Base-by-base conservation (phyloP, 805 yeast species). In the Candida multigemmis region DNA sequence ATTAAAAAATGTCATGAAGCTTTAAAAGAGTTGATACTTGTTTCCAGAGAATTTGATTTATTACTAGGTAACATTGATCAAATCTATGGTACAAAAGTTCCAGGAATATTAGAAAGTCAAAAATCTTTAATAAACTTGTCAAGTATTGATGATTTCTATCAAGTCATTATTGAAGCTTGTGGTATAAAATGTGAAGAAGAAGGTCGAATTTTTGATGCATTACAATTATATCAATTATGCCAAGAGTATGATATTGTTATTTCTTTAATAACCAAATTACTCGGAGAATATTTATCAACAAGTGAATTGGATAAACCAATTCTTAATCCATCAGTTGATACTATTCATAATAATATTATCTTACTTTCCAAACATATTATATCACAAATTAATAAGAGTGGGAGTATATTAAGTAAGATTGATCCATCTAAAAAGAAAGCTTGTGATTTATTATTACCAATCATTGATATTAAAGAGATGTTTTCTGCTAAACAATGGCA, bases 101-200 rank as follows among this genome's bases (percentile, higher is more conserved):
- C 94, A 2, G 97, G 97, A 21, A 70, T 80, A 23, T 72, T 91
- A 39, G 96, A 85, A 56, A 71, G 68, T 37, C 77, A 93, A 44
- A 72, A 82, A 53, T 53, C 65, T 7, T 58, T 89, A 29, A 60
- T 89, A 26, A 62, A 66, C 16, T 60, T 87, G 34, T 54, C 57
- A 5, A 67, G 73, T 38, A 70, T 77, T 34, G 63, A 66, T 12
- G 72, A 70, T 32, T 89, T 72, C 44, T 60, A 82, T 37, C 67
- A 65, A 35, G 70, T 71, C 32, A 85, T 89, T 22, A 77, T 91
- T 3, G 93, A 81, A 46, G 75, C 74, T 33, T 86, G 94, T 16
- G 96, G 96, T 3, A 66, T 66, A 23, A 74, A 74, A 39, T 94
- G 96, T 10, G 91, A 83, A 42, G 91, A 84, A 40, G 97, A 87